phyloP scores from a whole-genome alignment of 2,329 filamentous ascomycete genomes.

The Pestalotiopsis sp. region DNA sequence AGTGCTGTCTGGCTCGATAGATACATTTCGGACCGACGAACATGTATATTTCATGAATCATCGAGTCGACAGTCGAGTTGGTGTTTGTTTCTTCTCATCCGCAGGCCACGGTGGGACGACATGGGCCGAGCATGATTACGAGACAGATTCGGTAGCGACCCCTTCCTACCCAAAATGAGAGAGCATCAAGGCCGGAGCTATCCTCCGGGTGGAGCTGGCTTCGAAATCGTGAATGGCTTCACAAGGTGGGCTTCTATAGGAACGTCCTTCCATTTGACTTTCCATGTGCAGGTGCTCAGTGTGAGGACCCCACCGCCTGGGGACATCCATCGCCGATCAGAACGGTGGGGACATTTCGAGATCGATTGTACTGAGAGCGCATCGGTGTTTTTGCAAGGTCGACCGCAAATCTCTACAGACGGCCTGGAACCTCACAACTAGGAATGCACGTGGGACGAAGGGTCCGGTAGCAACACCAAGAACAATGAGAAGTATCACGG shows the following conservation, averaged over 20 bases:
- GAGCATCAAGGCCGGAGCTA: neutral
- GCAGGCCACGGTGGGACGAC: neutral
- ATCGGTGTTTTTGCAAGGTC: neutral
- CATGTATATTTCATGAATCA: neutral
- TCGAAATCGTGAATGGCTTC: conserved; percentile 1
- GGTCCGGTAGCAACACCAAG: neutral
- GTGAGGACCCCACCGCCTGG: neutral
- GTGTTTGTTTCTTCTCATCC: neutral
- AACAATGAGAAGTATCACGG: neutral
- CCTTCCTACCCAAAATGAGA: neutral
- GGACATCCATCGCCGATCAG: neutral
- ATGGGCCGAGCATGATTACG: neutral
- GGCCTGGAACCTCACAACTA: neutral
- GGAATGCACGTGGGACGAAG: neutral
- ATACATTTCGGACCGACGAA: neutral
- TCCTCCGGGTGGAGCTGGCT: neutral
- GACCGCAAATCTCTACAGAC: neutral
- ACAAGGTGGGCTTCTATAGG: neutral
- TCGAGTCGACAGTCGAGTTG: neutral
- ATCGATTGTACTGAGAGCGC: neutral
- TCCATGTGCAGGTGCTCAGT: neutral
- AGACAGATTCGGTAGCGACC: neutral
- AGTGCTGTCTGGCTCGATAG: no score
- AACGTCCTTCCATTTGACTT: neutral
- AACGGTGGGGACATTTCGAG: neutral